These are phyloP conservation scores for Colletotrichum viniferum DNA, from an alignment of 2,329 filamentous ascomycete species.

Conservation along the genomic window DNA sequence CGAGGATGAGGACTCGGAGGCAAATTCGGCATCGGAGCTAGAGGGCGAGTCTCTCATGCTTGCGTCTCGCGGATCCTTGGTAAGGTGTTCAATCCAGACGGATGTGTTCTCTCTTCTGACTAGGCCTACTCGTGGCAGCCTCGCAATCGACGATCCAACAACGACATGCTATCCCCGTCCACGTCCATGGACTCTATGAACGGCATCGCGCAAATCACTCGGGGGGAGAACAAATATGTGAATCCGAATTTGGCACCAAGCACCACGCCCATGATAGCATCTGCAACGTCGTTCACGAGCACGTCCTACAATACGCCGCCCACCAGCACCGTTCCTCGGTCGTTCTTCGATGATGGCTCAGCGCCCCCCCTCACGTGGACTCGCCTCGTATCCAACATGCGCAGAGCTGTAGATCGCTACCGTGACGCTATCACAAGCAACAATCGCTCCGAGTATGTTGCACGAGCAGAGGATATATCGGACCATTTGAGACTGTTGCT, in stretches of 20 bases:
- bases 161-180: conserved; percentile 79
- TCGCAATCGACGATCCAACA: conserved; percentile 68
- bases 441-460: conserved; percentile 88
- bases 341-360: conserved; percentile 90
- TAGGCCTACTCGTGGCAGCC: conserved; percentile 41
- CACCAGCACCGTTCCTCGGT: conserved; percentile 70
- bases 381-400: conserved; percentile 90
- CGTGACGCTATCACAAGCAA: conserved; percentile 85
- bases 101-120: neutral
- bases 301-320: conserved; percentile 61
- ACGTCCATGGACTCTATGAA: conserved; percentile 92
- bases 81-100: conserved; percentile 41
- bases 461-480: conserved; percentile 95
- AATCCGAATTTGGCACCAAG: conserved; percentile 40
- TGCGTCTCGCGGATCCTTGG: conserved; percentile 70
- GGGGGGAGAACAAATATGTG: conserved; percentile 62
- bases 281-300: conserved; percentile 67
- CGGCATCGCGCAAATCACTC: conserved; percentile 63
- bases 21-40: conserved; percentile 81
- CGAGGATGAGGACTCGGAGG: conserved; percentile 88
- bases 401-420: conserved; percentile 86
- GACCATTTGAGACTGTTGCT: conserved; percentile 92
- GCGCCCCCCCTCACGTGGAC: conserved; percentile 86
- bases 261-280: conserved; percentile 56
- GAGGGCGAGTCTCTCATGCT: conserved; percentile 76